Evolutionary conservation across 2,329 filamentous ascomycete species (phyloP).

Genomic region (Trichothecium sympodiale): DNA sequence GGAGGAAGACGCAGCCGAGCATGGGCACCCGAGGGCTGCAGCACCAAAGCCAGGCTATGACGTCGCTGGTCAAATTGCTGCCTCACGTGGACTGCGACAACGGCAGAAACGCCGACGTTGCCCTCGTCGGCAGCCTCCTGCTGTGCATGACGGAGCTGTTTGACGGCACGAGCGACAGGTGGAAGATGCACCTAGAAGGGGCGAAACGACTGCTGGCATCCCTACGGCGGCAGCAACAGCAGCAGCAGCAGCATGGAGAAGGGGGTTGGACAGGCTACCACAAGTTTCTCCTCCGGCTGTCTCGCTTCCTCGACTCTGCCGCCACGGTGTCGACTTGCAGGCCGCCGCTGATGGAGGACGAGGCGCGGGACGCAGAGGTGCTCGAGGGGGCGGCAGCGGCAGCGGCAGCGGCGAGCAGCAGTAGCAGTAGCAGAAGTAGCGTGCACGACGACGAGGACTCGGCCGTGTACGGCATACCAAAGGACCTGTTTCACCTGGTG

Average conservation of each 20-base stretch:
- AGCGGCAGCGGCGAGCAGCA: too few relatives aligned
- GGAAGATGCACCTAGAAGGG: slow-evolving; percentile 30
- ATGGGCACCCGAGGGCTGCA: slow-evolving; percentile 17
- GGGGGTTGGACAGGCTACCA: slow-evolving; percentile 22
- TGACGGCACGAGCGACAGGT: slow-evolving; percentile 27
- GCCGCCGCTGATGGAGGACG: slow-evolving; percentile 21
- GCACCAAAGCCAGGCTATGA: slow-evolving; percentile 20
- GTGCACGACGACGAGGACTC: slow-evolving; percentile 18
- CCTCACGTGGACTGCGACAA: slow-evolving; percentile 20
- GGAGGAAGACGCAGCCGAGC: slow-evolving; percentile 20
- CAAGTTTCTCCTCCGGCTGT: slow-evolving; percentile 23
- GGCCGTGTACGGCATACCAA: slow-evolving; percentile 23
- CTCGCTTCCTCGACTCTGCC: slow-evolving; percentile 20
- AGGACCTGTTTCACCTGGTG: slow-evolving; percentile 21
- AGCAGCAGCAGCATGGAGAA: slow-evolving; percentile 18
- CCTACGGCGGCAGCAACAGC: slow-evolving; percentile 11
- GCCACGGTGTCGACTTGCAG: slow-evolving; percentile 22
- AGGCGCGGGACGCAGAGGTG: slow-evolving; percentile 14
- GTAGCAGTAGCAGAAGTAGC: too few relatives aligned
- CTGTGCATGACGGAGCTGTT: slow-evolving; percentile 31
- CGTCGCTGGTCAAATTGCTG: slow-evolving; percentile 18
- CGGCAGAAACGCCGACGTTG: slow-evolving; percentile 18
- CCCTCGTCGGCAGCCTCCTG: slow-evolving; percentile 26
- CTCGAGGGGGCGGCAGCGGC: slow-evolving; percentile 14
- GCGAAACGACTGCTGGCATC: slow-evolving; percentile 26